Base-by-base conservation (phyloP, 805 yeast genomes). In the Saccharomycopsis javanensis region DNA sequence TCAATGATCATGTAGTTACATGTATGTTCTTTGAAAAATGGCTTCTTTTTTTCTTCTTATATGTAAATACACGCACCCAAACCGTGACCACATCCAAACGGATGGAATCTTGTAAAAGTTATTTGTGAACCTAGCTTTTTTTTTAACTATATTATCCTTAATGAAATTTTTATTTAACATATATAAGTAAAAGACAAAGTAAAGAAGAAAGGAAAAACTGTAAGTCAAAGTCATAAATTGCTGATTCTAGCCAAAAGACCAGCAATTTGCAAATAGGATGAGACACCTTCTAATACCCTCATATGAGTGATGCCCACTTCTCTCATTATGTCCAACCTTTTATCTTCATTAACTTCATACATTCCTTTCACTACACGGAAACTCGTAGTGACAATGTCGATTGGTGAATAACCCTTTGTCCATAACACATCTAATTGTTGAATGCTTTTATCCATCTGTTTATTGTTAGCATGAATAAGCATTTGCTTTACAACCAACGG, bases 261-360 rank as follows among this genome's bases (percentile, higher is more conserved):
- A 53, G 89, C 84, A 61, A 94, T 71, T 67, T 94, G 99, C 59
- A 94, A 72, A 67, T 86, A 86, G 0, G 96, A 83, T 10, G 89
- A 81, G 3, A 94, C 96, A 61, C 99, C 99, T 70, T 94, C 98
- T 53, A 94, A 73, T 1, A 94, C 84, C 60, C 97, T 75, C 91
- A 94, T 85, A 67, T 94, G 99, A 1, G 89, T 81, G 61, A 86
- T 81, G 4, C 99, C 99, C 50, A 94, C 88, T 64, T 87, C 90
- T 66, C 83, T 83, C 62, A 94, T 84, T 67, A 86, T 79, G 59
- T 86, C 92, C 60, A 94, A 74, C 61, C 96, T 73, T 57, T 75
- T 76, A 54, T 76, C 77, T 67, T 94, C 98, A 46, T 75, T 77
- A 7, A 88, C 72, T 18, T 82, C 84, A 7, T 78, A 82, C 59